Evolutionary conservation across 1,284 basidiomycete species (phyloP), one percentile per base, ranked within the genome.

Genomic region (Melampsora abietis-canadensis): DNA sequence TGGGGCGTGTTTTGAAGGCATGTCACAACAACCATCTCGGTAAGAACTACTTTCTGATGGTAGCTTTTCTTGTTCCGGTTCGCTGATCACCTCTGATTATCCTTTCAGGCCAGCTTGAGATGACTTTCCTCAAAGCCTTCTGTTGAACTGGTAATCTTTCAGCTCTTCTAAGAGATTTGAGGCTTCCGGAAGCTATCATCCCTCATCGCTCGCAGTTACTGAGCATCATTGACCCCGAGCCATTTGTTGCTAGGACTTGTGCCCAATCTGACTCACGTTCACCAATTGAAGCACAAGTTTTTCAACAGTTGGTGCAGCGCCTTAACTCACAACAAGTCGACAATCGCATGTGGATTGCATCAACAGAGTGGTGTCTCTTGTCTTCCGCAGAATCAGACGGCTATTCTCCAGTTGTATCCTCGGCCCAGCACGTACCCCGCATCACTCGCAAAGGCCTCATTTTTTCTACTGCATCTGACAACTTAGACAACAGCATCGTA

Each of bases 201-300:
- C 51, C 47, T 12, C n/a, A 54, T 19, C 47, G 51, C n/a, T n/a
- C 19, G 15, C 14, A 34, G 34, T 10, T 68, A 30, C 12, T 34
- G 24, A 14, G 8, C 5, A n/a, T 54, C 12, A n/a, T 54, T 21
- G 51, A 54, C 4, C 51, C 51, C 8, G 14, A n/a, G 6, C 51
- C 51, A 14, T 54, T 54, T 12, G 24, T 27, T 14, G n/a, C 81
- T 82, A 87, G 1, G 86, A 88, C 37, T 85, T 97, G 66, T 81
- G 84, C 48, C 83, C 84, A 34, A 92, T 93, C 83, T 84, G 91
- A 0, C 81, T 84, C 10, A 21, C 19, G 24, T 78, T 80, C 34
- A 78, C 79, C 7, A 80, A 81, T 12, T n/a, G 51, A 27, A 54
- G 51, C 2, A 14, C 4, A n/a, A 54, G 4, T 54, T n/a, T 21